phyloP scores from a whole-genome alignment of 441 rosid species.

The Eruca vesicaria region DNA sequence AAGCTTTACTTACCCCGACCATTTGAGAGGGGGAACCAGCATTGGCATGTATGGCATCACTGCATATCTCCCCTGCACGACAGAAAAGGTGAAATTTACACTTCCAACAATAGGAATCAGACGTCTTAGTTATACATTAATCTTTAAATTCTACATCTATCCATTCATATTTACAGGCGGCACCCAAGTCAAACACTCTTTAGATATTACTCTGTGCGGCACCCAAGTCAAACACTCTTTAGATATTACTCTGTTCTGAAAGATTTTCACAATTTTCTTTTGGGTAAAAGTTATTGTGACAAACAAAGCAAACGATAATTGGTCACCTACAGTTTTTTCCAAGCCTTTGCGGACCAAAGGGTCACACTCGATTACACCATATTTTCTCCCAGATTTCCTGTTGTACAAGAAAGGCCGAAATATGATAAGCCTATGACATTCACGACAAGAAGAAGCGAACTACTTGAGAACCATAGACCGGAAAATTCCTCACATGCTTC shows the following conservation, averaged over 20 bases:
- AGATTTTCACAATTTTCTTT: neutral
- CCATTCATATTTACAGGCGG: neutral
- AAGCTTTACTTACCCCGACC: constrained; percentile 81
- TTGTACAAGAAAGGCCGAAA: constrained; percentile 30
- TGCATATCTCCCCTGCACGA: constrained; percentile 82
- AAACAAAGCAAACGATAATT: constrained; percentile 7
- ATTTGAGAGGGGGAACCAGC: constrained; percentile 92
- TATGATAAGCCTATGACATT: constrained; percentile 6
- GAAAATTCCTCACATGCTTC: constrained; percentile 31
- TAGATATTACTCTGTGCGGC: neutral
- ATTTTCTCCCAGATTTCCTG: constrained; percentile 71
- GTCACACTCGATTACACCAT: constrained; percentile 89
- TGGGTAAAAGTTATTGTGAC: neutral
- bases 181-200: constrained; percentile 6
- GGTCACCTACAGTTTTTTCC: constrained; percentile 74
- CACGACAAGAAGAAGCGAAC: constrained; percentile 17
- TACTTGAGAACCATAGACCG: constrained; percentile 21
- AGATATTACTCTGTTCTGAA: neutral
- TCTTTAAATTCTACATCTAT: constrained; percentile 4
- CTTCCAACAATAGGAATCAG: constrained; percentile 17
- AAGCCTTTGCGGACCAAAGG: constrained; percentile 83
- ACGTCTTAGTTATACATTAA: constrained; percentile 2
- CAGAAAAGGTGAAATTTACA: constrained; percentile 28
- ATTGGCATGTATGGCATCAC: constrained; percentile 98
- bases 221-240: constrained; percentile 9